A percentile compares a stretch with the other conserved stretches of the same genome.
Evolutionary conservation across 2,329 filamentous ascomycete species (phyloP).

Genomic region (Stylonectria norvegica): DNA sequence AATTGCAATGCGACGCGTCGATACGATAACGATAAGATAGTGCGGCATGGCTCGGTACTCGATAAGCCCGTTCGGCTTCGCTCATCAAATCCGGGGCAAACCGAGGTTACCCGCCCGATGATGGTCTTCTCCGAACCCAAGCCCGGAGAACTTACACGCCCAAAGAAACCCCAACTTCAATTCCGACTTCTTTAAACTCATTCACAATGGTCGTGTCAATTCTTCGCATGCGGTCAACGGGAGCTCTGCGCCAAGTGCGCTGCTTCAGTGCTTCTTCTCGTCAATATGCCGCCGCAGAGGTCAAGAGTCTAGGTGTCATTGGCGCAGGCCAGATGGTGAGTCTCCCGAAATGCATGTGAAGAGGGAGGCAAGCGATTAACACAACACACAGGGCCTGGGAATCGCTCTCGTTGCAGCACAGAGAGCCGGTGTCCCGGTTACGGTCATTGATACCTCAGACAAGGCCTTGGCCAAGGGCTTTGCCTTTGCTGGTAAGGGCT

Average conservation of each 20-base stretch:
- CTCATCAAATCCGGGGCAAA: slow-evolving; percentile 22
- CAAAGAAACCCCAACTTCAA: slow-evolving; percentile 7
- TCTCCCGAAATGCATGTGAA: slow-evolving; percentile 36
- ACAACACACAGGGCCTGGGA: slow-evolving; percentile 69
- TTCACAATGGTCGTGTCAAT: slow-evolving; percentile 39
- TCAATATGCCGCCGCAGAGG: slow-evolving; percentile 58
- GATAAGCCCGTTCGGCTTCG: slow-evolving; percentile 13
- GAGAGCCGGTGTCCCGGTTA: slow-evolving; percentile 79
- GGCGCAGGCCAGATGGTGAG: slow-evolving; percentile 94
- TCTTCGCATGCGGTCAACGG: slow-evolving; percentile 36
- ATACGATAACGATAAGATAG: slow-evolving; percentile 16
- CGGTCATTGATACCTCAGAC: slow-evolving; percentile 79
- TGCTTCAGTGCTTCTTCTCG: slow-evolving; percentile 67
- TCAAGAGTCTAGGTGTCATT: slow-evolving; percentile 86
- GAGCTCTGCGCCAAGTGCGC: slow-evolving; percentile 42
- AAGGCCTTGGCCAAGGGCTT: slow-evolving; percentile 84
- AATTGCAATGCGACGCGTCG: neutral
- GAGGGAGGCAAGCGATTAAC: slow-evolving; percentile 7
- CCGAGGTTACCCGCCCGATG: slow-evolving; percentile 43
- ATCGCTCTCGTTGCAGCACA: slow-evolving; percentile 93
- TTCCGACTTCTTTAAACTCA: slow-evolving; percentile 4
- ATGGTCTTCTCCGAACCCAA: slow-evolving; percentile 16
- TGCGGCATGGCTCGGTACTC: slow-evolving; percentile 15
- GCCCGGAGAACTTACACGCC: slow-evolving; percentile 14
- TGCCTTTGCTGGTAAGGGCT: slow-evolving; percentile 71